Evolutionary conservation across 2,329 filamentous ascomycete genomes (phyloP).

Genomic region (Ramichloridium luteum): DNA sequence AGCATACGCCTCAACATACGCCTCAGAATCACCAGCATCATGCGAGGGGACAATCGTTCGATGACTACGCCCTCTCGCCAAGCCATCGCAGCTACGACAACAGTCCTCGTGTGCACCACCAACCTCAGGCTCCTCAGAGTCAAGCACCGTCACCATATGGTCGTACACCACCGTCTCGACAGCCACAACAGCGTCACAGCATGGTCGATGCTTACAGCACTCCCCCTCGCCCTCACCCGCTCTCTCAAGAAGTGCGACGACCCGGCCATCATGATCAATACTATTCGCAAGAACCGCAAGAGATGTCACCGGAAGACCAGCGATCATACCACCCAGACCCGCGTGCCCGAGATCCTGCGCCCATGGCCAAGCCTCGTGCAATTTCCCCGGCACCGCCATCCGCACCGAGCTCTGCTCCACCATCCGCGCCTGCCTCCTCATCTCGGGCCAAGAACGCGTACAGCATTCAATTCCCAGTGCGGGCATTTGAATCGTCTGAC

Average conservation of each 20-base stretch:
- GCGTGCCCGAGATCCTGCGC: constrained; percentile 10
- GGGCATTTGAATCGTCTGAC: constrained; percentile 22
- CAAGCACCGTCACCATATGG: constrained; percentile 14
- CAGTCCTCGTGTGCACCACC: background rate
- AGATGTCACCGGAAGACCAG: constrained; percentile 4
- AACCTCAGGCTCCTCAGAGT: too few relatives aligned
- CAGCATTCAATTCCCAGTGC: constrained; percentile 22
- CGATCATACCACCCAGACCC: constrained; percentile 11
- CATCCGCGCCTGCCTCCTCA: constrained; percentile 6
- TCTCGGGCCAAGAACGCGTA: constrained; percentile 16
- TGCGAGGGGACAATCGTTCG: constrained; percentile 19
- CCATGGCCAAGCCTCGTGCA: constrained; percentile 22
- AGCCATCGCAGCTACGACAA: constrained; percentile 19
- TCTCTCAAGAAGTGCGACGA: constrained; percentile 24
- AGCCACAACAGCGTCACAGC: constrained; percentile 20
- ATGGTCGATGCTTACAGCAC: constrained; percentile 23
- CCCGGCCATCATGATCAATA: background rate
- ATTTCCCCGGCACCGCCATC: constrained; percentile 19
- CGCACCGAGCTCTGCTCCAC: constrained; percentile 9
- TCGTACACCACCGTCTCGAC: constrained; percentile 13
- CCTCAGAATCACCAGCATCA: constrained; percentile 12
- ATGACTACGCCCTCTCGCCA: constrained; percentile 20
- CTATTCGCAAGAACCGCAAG: constrained; percentile 1
- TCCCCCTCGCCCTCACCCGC: constrained; percentile 24
- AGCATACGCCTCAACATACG: too few relatives aligned